Conservation (phyloP, 352 stramenopile species). For the Phytophthora foliorum region DNA sequence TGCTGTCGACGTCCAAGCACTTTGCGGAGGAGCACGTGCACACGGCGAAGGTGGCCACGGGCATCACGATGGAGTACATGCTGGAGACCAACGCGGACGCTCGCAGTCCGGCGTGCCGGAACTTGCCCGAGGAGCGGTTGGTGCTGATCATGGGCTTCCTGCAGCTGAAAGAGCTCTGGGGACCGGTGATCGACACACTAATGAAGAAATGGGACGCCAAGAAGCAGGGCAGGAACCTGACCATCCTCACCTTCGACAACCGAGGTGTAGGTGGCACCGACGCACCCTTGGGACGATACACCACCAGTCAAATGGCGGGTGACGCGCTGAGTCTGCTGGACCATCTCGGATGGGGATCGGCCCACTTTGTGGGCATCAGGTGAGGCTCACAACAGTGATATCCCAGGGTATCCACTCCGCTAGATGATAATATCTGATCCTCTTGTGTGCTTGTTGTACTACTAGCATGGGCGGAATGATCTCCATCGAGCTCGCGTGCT, state of each 20-base stretch:
- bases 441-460: no score
- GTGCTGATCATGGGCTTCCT: slow-evolving; percentile 60
- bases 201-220: slow-evolving; percentile 45
- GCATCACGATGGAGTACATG: slow-evolving; percentile 55
- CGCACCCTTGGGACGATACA: slow-evolving; percentile 48
- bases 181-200: slow-evolving; percentile 47
- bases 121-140: slow-evolving; percentile 36
- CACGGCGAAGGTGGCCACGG: slow-evolving; percentile 37
- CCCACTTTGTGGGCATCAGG: slow-evolving; percentile 55
- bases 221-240: slow-evolving; percentile 34
- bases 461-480: slow-evolving; percentile 66
- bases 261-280: slow-evolving; percentile 51
- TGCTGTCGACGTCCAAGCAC: slow-evolving; percentile 36
- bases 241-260: slow-evolving; percentile 59
- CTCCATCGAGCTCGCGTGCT: slow-evolving; percentile 50
- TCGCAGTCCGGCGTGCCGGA: slow-evolving; percentile 14
- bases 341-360: slow-evolving; percentile 46
- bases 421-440: slow-evolving; percentile 12
- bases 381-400: slow-evolving; percentile 13
- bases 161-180: slow-evolving; percentile 56
- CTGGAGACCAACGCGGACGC: slow-evolving; percentile 29
- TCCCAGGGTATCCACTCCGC: slow-evolving; percentile 11
- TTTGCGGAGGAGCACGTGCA: slow-evolving; percentile 36
- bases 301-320: slow-evolving; percentile 53
- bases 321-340: slow-evolving; percentile 50